Evolutionary conservation across 2,329 filamentous ascomycete species (phyloP).

Genomic region (Alternaria arbusti): DNA sequence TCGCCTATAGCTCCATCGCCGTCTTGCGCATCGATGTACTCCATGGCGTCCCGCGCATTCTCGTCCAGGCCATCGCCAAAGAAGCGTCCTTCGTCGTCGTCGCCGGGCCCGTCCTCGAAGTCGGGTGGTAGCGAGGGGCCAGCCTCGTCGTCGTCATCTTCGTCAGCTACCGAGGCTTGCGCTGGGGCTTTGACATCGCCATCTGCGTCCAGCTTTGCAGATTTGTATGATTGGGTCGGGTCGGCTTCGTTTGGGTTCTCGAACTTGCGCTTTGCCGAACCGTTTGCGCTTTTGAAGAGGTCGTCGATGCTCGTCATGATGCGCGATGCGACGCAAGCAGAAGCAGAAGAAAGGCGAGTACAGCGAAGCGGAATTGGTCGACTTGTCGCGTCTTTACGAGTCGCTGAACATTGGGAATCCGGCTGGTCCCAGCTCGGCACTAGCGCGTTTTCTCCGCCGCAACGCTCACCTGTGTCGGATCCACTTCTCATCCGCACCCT

Average conservation of each 20-base stretch:
- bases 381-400: slow-evolving; percentile 7
- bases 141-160: slow-evolving; percentile 52
- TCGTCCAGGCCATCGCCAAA: slow-evolving; percentile 90
- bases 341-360: not conserved
- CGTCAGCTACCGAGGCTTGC: slow-evolving; percentile 58
- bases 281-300: slow-evolving; percentile 65
- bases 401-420: not conserved
- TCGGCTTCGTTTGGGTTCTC: slow-evolving; percentile 61
- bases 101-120: slow-evolving; percentile 61
- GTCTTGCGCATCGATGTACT: slow-evolving; percentile 80
- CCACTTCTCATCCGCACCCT: not conserved
- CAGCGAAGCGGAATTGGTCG: slow-evolving; percentile 3
- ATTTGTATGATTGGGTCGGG: slow-evolving; percentile 66
- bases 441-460: slow-evolving; percentile 4
- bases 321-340: not conserved
- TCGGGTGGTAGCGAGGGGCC: slow-evolving; percentile 63
- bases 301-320: slow-evolving; percentile 67
- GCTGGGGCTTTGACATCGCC: slow-evolving; percentile 58
- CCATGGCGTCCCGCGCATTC: slow-evolving; percentile 80
- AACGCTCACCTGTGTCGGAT: not conserved
- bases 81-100: slow-evolving; percentile 90
- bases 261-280: slow-evolving; percentile 64
- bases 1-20: slow-evolving; percentile 59
- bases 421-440: slow-evolving; percentile 6
- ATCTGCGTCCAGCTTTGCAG: slow-evolving; percentile 60